These are phyloP conservation scores for Datura wrightii DNA, from an alignment of 257 asterid genomes.

Conservation along the genomic window DNA sequence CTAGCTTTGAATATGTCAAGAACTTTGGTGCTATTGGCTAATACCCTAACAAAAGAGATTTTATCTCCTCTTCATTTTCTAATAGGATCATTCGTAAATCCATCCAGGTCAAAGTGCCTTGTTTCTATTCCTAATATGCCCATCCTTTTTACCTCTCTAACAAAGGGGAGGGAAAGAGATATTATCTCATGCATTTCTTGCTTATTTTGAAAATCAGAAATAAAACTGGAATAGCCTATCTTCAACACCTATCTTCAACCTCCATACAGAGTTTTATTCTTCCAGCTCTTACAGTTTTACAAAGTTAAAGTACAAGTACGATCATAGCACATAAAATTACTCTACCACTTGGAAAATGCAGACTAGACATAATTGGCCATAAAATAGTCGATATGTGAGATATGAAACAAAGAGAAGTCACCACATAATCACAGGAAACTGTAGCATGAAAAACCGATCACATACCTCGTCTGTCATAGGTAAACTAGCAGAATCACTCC, in stretches of 20 bases:
- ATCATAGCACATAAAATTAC: constrained; percentile 1
- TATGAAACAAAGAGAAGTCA: constrained; percentile 25
- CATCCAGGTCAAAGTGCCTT: neutral
- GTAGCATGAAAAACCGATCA: constrained; percentile 27
- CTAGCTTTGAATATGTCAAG: neutral
- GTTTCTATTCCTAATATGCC: constrained; percentile 6
- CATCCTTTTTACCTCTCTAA: constrained; percentile 19
- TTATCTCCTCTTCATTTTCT: constrained; percentile 22
- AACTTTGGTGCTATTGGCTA: neutral
- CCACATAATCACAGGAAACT: constrained; percentile 29
- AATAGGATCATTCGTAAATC: neutral
- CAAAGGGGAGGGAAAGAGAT: neutral
- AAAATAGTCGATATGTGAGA: neutral
- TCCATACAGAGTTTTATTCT: neutral
- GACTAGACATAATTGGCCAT: constrained; percentile 20
- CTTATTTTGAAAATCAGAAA: neutral
- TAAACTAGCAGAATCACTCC: constrained; percentile 43
- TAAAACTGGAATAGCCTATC: neutral
- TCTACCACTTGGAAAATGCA: constrained; percentile 8
- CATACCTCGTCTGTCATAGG: constrained; percentile 69
- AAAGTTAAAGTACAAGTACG: neutral
- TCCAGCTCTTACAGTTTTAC: neutral
- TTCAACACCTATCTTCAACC: neutral
- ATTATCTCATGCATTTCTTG: neutral
- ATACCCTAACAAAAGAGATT: neutral